These are phyloP conservation scores for Dioscorea alata DNA, from an alignment of 106 monocot genomes.

Conservation along the genomic window DNA sequence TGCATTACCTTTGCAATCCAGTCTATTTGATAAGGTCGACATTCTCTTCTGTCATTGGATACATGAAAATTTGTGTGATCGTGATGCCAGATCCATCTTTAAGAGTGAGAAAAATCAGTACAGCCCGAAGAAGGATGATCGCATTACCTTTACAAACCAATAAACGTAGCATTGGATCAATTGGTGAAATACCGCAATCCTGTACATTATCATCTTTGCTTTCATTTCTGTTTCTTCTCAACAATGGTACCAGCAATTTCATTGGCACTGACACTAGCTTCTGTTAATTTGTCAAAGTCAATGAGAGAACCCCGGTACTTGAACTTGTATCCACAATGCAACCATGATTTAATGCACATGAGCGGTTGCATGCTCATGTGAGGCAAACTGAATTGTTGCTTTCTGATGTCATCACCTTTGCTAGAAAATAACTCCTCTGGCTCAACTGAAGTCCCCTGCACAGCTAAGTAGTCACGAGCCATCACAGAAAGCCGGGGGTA, in stretches of 20 bases:
- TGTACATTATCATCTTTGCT: too few relatives aligned
- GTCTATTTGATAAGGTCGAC: too few relatives aligned
- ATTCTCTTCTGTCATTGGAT: too few relatives aligned
- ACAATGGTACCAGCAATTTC: slow-evolving; percentile 1
- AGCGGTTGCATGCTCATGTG: slow-evolving; percentile 39
- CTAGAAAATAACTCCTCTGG: slow-evolving; percentile 71
- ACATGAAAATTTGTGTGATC: too few relatives aligned
- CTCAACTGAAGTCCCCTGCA: slow-evolving; percentile 65
- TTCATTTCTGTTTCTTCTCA: slow-evolving; percentile 9
- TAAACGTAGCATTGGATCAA: too few relatives aligned
- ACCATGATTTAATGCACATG: slow-evolving; percentile 72
- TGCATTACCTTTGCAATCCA: too few relatives aligned
- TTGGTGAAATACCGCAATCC: too few relatives aligned
- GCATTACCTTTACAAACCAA: too few relatives aligned
- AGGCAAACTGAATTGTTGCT: slow-evolving; percentile 55
- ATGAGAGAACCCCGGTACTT: slow-evolving; percentile 52
- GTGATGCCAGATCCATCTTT: too few relatives aligned
- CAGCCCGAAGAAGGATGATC: too few relatives aligned
- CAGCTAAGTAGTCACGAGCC: slow-evolving; percentile 80
- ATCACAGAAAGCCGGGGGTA: slow-evolving; percentile 80
- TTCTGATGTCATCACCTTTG: slow-evolving; percentile 48
- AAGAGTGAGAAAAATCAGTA: too few relatives aligned
- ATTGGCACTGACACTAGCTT: slow-evolving; percentile 2
- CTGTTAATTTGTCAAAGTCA: slow-evolving; percentile 51
- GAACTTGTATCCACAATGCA: slow-evolving; percentile 56